Evolutionary conservation across 78 protist genomes (phyloP).

Genomic region (Planoprotostelium fungivorum): DNA sequence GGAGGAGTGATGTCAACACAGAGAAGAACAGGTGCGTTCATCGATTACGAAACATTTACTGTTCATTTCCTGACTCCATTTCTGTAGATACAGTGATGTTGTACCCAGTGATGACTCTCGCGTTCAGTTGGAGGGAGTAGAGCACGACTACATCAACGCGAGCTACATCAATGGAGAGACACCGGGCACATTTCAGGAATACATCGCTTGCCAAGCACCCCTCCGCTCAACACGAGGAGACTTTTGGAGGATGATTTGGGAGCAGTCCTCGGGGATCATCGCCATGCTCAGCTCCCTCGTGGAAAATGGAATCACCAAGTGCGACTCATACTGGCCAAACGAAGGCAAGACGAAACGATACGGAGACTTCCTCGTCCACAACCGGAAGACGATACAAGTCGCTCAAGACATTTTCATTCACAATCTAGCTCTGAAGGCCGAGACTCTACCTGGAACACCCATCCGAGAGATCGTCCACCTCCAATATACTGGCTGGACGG

Average conservation of each 20-base stretch:
- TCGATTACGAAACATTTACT: not conserved
- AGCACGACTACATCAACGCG: constrained; percentile 54
- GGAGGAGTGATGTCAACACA: not conserved
- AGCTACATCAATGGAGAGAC: constrained; percentile 58
- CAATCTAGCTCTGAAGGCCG: not conserved
- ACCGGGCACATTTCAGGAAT: constrained; percentile 47
- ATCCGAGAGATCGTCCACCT: constrained; percentile 41
- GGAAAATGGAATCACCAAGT: not conserved
- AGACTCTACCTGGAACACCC: not conserved
- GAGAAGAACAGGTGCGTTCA: not conserved
- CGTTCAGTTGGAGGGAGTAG: constrained; percentile 30
- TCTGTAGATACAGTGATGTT: constrained; percentile 37
- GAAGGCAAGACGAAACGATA: not conserved
- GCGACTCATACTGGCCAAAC: not conserved
- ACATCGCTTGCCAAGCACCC: constrained; percentile 62
- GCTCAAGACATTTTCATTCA: not conserved
- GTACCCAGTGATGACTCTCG: constrained; percentile 52
- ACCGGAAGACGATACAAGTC: not conserved
- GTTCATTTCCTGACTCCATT: not conserved
- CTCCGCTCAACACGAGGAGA: constrained; percentile 34
- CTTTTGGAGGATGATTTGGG: constrained; percentile 72
- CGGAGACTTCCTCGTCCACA: not conserved
- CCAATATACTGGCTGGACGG: constrained; percentile 51
- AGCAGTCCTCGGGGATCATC: not conserved
- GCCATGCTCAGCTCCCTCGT: not conserved